These are phyloP conservation scores for Starmerella apicola DNA, from an alignment of 805 yeast genomes.

Conservation along the genomic window DNA sequence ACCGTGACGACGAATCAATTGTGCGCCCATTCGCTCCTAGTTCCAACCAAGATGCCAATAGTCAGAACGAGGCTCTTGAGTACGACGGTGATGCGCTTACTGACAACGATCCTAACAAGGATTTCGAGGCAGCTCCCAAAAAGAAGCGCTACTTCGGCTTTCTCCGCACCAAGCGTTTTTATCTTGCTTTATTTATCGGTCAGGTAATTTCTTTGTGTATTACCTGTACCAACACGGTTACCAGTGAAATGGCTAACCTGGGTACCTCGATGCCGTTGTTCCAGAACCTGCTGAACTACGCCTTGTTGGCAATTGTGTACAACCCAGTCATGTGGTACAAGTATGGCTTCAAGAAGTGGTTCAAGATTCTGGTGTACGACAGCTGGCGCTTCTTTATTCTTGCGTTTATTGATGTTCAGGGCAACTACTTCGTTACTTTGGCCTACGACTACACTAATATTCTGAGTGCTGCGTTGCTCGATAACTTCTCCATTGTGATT, in stretches of 20 bases:
- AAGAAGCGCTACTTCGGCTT: conserved; percentile 23
- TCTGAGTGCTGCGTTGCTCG: conserved; percentile 33
- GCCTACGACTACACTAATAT: conserved; percentile 35
- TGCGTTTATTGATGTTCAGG: conserved; percentile 36
- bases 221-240: conserved; percentile 34
- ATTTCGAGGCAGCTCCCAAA: no score
- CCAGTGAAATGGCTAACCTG: conserved; percentile 30
- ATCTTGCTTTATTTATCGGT: conserved; percentile 33
- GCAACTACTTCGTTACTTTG: conserved; percentile 35
- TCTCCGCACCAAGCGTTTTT: conserved; percentile 28
- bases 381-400: conserved; percentile 34
- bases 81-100: conserved; percentile 6
- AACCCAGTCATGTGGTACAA: conserved; percentile 31
- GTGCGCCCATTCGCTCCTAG: no score
- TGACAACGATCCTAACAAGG: no score
- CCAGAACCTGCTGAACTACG: conserved; percentile 34
- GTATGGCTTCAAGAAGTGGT: conserved; percentile 30
- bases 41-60: not conserved
- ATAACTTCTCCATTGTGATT: conserved; percentile 35
- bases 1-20: no score
- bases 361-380: conserved; percentile 24
- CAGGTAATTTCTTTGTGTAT: conserved; percentile 33
- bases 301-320: conserved; percentile 29
- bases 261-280: conserved; percentile 35
- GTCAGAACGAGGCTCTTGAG: not conserved